Conservation (phyloP, 371 early-diverging fungal species). For the Mortierella sp. region DNA sequence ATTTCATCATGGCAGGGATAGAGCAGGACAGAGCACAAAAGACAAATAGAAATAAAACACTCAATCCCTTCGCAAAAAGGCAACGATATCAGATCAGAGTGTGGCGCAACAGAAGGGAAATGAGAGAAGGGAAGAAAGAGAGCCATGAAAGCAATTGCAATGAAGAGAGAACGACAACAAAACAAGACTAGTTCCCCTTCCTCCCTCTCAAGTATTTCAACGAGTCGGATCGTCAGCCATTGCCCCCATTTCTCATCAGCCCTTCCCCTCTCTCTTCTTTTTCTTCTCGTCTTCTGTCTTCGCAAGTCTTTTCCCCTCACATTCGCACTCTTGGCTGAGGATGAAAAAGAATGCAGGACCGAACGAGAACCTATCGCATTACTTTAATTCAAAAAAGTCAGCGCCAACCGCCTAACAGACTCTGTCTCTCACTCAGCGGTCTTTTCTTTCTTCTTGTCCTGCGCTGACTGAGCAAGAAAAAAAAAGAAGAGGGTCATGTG, state of each 20-base stretch:
- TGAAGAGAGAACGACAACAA: neutral
- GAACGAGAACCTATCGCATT: constrained; percentile 1
- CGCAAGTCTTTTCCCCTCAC: too few relatives aligned
- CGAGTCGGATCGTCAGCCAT: constrained; percentile 13
- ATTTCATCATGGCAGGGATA: too few relatives aligned
- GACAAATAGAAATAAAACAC: neutral
- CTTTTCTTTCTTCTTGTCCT: neutral
- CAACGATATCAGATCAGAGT: neutral
- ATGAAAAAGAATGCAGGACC: constrained; percentile 6
- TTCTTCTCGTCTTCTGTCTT: neutral
- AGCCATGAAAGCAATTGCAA: neutral
- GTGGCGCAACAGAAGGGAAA: neutral
- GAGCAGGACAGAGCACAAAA: neutral
- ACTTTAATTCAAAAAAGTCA: constrained; percentile 6
- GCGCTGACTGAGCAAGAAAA: neutral
- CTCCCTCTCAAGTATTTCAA: neutral
- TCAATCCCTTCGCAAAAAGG: neutral
- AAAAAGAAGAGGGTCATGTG: neutral
- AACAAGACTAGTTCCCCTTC: neutral
- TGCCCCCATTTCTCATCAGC: neutral
- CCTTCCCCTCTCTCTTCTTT: neutral
- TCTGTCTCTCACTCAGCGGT: neutral
- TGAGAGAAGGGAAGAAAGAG: neutral
- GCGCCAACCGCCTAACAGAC: neutral
- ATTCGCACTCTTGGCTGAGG: neutral